Evolutionary conservation across 1,139 yeast genomes (phyloP), one percentile per base, ranked within the genome.

Genomic region (Kodamaea arcana): DNA sequence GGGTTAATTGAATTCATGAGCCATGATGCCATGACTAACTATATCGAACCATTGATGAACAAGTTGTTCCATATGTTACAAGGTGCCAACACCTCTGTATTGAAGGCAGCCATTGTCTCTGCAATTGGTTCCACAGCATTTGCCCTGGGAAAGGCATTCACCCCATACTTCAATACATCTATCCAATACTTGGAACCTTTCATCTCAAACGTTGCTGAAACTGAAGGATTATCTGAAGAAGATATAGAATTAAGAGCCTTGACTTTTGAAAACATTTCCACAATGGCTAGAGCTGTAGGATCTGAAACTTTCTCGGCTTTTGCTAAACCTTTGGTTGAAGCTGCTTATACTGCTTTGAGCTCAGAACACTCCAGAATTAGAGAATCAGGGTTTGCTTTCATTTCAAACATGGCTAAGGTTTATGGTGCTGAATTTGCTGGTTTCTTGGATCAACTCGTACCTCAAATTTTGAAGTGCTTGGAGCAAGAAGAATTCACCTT

Each of bases 101-200:
- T 92, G 56, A 86, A 84, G 66, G 75, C 92, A 33, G 85, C 94
- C 35, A 85, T 92, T 52, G 96, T 92, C 40, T 85, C 95, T 37
- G 97, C 97, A 25, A 85, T 92, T 56, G 97, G 97, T 37, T 88
- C 97, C 26, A 87, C 96, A 42, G 98, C 98, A 27, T 88, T 83
- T 53, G 95, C 98, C 37, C 80, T 95, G 34, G 96, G 97, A 60
- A 82, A 82, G 52, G 75, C 83, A 27, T 92, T 86, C 63, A 69
- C 75, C 44, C 97, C 97, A 42, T 92, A 73, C 69, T 90, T 90
- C 62, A 77, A 80, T 55, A 76, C 79, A 45, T 84, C 97, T 34
- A 78, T 92, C 49, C 78, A 81, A 55, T 77, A 75, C 45, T 74
- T 92, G 48, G 94, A 85, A 61, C 92, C 90, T 39, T 88, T 80